Evolutionary conservation across 805 yeast species (phyloP), one percentile per base, ranked within the genome.

Genomic region (Hanseniaspora thailandica): DNA sequence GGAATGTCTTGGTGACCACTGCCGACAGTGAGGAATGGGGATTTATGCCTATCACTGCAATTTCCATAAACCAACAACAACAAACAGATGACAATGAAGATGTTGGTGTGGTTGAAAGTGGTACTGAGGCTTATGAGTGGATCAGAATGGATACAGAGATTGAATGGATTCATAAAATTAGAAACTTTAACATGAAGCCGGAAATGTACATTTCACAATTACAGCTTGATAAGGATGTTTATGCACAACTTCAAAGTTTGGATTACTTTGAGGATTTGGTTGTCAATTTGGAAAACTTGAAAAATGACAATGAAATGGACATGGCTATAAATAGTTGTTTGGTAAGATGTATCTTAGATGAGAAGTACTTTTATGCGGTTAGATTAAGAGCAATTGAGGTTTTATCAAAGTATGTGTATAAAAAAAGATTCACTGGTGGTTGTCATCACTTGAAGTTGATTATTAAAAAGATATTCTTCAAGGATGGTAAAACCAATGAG

Each of bases 71-170:
- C 28, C 33, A 40, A 47, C 56, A 44, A 58, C 56, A 44, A 58
- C 43, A 19, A 35, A n/a, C n/a, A 38, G 49, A 55, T 20, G 57
- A 60, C 31, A 65, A 63, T 4, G 68, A 66, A 30, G 62, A 47
- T 58, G 58, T 41, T 55, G 56, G 55, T 44, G 58, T 57, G n/a
- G 61, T 57, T 2, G 64, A 61, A 9, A 63, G 58, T 17, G 61
- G 54, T 9, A 35, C 48, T 60, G 97, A 90, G 61, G 96, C 96
- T 0, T 93, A 88, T 67, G 98, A 93, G 62, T 93, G 99, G 99
- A 75, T 93, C 36, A 74, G 99, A 60, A 86, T 90, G n/a, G 99
- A 93, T 68, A 89, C 97, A 0, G 99, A 93, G 65, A 85, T 83
- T 61, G 98, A 93, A 65, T 93, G 99, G 99, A 83, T 93, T 47